Percentiles rank a stretch among this genome's conserved stretches.
phyloP scores from a whole-genome alignment of 768 basidiomycete species.

The Fomitopsis pulvina region DNA sequence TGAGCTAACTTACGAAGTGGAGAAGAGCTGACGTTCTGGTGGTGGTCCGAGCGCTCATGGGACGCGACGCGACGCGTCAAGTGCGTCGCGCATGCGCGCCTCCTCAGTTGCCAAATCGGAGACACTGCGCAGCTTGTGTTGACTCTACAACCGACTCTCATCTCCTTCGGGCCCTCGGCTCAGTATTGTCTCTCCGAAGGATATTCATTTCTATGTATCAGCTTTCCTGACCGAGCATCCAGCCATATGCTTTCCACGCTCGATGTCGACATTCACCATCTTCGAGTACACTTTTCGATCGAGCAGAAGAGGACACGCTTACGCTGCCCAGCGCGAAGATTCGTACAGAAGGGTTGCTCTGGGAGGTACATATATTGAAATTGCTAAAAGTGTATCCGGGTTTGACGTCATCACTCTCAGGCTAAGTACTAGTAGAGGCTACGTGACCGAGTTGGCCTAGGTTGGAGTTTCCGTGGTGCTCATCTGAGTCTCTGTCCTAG shows the following conservation, averaged over 20 bases:
- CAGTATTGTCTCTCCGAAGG: no score
- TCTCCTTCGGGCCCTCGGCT: not conserved
- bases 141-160: not conserved
- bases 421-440: no score
- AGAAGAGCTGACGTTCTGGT: not conserved
- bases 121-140: not conserved
- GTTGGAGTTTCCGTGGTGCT: no score
- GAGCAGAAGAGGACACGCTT: slow-evolving; percentile 67
- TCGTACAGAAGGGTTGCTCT: slow-evolving; percentile 30
- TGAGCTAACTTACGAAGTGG: no score
- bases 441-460: no score
- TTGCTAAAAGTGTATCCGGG: slow-evolving; percentile 42
- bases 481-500: no score
- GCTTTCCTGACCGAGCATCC: no score
- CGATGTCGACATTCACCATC: slow-evolving; percentile 74
- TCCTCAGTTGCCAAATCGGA: not conserved
- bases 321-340: slow-evolving; percentile 63
- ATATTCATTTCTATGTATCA: no score
- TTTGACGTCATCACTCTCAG: slow-evolving; percentile 83
- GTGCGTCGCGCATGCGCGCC: slow-evolving; percentile 1
- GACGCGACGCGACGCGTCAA: slow-evolving; percentile 19
- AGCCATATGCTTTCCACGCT: slow-evolving; percentile 71
- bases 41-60: not conserved
- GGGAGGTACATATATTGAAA: slow-evolving; percentile 7
- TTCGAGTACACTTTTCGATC: slow-evolving; percentile 71